Conservation (phyloP, 2,329 filamentous ascomycete genomes). For the Hymenotorrendiella dingleyae region DNA sequence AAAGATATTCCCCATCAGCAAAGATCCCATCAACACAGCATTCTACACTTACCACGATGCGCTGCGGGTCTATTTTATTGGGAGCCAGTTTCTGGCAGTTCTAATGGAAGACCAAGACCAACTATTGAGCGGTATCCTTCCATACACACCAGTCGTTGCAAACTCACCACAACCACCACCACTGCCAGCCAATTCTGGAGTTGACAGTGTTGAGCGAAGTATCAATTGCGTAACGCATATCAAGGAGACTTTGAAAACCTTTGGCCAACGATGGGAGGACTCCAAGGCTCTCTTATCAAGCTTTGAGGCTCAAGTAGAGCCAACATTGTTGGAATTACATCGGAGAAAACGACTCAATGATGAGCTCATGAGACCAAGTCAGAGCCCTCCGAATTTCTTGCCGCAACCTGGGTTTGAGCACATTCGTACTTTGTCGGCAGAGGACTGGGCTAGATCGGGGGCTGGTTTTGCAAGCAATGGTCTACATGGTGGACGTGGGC, state of each 20-base stretch:
- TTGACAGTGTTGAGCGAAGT: conserved; percentile 50
- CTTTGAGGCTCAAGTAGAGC: conserved; percentile 39
- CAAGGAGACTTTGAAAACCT: conserved; percentile 47
- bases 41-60: conserved; percentile 86
- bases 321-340: conserved; percentile 35
- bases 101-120: conserved; percentile 52
- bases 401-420: conserved; percentile 18
- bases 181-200: conserved; percentile 34
- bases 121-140: conserved; percentile 40
- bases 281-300: conserved; percentile 46
- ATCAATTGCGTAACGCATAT: conserved; percentile 49
- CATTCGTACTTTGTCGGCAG: conserved; percentile 13
- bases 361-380: conserved; percentile 18
- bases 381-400: conserved; percentile 20
- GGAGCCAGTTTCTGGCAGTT: conserved; percentile 56
- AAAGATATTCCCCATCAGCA: conserved; percentile 63
- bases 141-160: conserved; percentile 24
- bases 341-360: conserved; percentile 32
- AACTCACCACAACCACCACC: conserved; percentile 48
- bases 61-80: conserved; percentile 73
- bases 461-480: conserved; percentile 11
- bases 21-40: conserved; percentile 51
- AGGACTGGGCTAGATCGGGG: conserved; percentile 20
- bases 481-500: conserved; percentile 10
- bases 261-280: conserved; percentile 54